Conservation (phyloP, 1,284 basidiomycete genomes). For the Waitea zeae region DNA sequence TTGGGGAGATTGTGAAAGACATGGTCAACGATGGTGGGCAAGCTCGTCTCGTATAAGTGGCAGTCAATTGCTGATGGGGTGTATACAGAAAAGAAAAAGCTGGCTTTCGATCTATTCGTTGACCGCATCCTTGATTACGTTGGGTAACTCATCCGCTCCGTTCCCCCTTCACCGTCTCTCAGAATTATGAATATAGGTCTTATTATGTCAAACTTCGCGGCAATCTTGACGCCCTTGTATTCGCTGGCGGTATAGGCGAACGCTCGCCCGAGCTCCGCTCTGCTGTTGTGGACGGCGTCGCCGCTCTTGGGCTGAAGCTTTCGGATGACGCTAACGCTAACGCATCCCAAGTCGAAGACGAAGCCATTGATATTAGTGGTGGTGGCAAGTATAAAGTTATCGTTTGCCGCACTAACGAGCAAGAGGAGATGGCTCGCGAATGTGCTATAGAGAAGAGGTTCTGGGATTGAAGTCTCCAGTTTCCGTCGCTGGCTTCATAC, state of each 20-base stretch:
- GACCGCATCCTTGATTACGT: conserved; percentile 61
- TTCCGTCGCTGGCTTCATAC: no score
- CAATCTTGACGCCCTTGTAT: conserved; percentile 62
- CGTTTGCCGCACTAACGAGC: conserved; percentile 49
- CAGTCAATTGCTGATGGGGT: no score
- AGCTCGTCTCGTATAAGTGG: no score
- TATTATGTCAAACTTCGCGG: conserved; percentile 59
- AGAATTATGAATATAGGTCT: no score
- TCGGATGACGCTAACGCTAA: conserved; percentile 13
- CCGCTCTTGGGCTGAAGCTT: conserved; percentile 41
- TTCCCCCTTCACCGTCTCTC: no score
- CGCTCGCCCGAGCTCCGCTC: conserved; percentile 39
- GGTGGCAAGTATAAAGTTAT: conserved; percentile 30
- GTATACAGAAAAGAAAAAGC: no score
- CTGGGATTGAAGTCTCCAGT: conserved; percentile 15
- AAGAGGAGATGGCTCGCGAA: conserved; percentile 51
- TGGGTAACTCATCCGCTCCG: no score
- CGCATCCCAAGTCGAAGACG: not conserved
- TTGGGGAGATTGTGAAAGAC: conserved; percentile 39
- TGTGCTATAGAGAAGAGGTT: conserved; percentile 27
- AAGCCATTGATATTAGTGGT: conserved; percentile 4
- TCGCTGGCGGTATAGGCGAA: conserved; percentile 80
- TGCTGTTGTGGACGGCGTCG: conserved; percentile 32
- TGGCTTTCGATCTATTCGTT: conserved; percentile 62
- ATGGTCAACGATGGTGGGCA: conserved; percentile 10